Percentiles rank a stretch among this genome's conserved stretches.
Conservation (phyloP, 768 basidiomycete species). For the Termitomyces sp. region DNA sequence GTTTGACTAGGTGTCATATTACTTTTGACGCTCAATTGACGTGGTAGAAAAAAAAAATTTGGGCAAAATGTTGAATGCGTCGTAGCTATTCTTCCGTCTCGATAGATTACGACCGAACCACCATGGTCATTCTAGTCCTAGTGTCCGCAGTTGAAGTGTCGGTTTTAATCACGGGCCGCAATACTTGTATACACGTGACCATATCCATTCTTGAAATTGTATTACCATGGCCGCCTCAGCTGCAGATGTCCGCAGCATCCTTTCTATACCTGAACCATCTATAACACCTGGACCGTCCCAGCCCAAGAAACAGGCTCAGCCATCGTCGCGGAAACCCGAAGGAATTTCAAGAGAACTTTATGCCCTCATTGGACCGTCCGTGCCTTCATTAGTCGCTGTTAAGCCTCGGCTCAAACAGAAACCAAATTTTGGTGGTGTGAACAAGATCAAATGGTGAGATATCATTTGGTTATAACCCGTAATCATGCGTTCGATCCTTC, state of each 20-base stretch:
- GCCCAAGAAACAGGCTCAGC: slow-evolving; percentile 36
- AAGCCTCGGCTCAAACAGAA: slow-evolving; percentile 87
- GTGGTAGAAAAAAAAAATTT: no score
- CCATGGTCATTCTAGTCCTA: no score
- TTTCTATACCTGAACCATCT: slow-evolving; percentile 52
- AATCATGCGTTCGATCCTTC: neutral
- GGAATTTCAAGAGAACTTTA: slow-evolving; percentile 93
- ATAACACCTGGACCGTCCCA: slow-evolving; percentile 40
- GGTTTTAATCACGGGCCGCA: no score
- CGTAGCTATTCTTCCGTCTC: no score
- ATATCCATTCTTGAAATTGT: neutral
- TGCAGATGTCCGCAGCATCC: slow-evolving; percentile 80
- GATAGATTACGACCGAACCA: no score
- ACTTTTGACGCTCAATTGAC: no score
- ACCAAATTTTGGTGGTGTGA: slow-evolving; percentile 61
- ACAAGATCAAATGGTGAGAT: slow-evolving; percentile 66
- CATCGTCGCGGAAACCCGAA: slow-evolving; percentile 63
- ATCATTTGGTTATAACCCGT: neutral
- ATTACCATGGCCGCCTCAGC: slow-evolving; percentile 61
- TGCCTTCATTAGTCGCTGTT: slow-evolving; percentile 76
- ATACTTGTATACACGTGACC: slow-evolving; percentile 14
- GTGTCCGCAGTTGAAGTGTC: no score
- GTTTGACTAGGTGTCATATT: no score
- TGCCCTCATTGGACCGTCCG: slow-evolving; percentile 90
- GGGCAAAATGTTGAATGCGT: no score